Conservation (phyloP, 2,329 filamentous ascomycete genomes). For the Aspergillus hiratsukae region DNA sequence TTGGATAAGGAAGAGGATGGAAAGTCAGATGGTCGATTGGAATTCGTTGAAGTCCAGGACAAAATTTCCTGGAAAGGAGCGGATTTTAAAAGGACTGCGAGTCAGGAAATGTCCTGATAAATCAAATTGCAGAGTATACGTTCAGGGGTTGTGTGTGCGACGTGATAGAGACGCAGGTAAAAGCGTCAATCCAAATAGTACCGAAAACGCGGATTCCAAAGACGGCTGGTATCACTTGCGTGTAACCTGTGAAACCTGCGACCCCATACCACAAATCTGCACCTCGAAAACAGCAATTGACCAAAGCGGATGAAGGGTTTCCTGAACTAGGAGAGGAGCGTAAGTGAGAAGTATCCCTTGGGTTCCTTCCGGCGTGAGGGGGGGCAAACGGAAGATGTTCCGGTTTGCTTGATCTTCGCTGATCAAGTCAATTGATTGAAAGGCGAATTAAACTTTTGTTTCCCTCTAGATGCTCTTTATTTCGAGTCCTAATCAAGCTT, state of each 20-base stretch:
- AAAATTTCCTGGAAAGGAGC: background rate
- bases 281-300: conserved; percentile 13
- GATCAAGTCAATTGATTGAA: background rate
- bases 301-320: background rate
- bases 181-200: conserved; percentile 10
- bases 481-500: background rate
- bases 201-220: conserved; percentile 12
- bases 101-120: conserved; percentile 3
- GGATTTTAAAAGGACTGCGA: conserved; percentile 9
- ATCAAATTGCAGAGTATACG: background rate
- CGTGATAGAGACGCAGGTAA: conserved; percentile 17
- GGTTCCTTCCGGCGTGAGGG: background rate
- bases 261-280: conserved; percentile 16
- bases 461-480: background rate
- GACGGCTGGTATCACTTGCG: conserved; percentile 20
- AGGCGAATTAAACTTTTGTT: background rate
- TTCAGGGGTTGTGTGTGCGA: conserved; percentile 12
- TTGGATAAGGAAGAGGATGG: background rate
- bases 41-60: background rate
- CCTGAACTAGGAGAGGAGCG: conserved; percentile 11
- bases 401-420: background rate
- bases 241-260: conserved; percentile 20
- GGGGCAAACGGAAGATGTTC: background rate
- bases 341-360: conserved; percentile 15
- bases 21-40: background rate